Conservation (phyloP, 345 rosid genomes). For the Populus ilicifolia region DNA sequence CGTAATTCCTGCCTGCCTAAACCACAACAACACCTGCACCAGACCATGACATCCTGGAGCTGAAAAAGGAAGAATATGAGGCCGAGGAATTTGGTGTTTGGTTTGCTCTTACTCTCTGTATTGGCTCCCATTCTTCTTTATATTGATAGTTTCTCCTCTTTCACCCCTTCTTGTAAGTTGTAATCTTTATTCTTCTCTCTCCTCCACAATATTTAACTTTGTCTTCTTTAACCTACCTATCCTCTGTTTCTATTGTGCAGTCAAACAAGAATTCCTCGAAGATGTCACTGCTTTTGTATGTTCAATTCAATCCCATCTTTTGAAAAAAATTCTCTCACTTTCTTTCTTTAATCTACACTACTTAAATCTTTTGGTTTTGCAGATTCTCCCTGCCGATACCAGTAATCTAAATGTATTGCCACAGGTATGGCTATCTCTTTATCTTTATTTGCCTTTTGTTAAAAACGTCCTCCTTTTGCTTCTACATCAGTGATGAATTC, state of each 20-base stretch:
- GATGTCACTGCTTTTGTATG: constrained; percentile 66
- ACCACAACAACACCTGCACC: too few species aligned
- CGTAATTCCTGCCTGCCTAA: too few species aligned
- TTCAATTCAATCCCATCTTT: constrained; percentile 4
- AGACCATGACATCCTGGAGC: too few species aligned
- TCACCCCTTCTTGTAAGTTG: constrained; percentile 41
- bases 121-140: constrained; percentile 75
- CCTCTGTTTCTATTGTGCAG: constrained; percentile 34
- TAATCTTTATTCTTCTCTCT: background rate
- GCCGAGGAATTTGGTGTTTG: constrained; percentile 61
- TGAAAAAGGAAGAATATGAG: constrained; percentile 36
- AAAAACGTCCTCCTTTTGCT: background rate
- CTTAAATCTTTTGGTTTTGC: constrained; percentile 12
- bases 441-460: background rate
- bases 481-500: background rate
- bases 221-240: background rate
- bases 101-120: constrained; percentile 61
- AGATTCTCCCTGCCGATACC: constrained; percentile 53
- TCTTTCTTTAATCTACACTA: background rate
- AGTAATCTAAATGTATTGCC: constrained; percentile 65
- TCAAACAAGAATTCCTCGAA: constrained; percentile 59
- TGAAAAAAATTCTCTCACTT: too few species aligned
- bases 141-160: constrained; percentile 50
- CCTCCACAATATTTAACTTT: background rate
- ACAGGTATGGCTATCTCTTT: constrained; percentile 38